Percentiles rank a stretch among this genome's conserved stretches.
Conservation (phyloP, 495 filamentous ascomycete species). For the Xylaria grammica region DNA sequence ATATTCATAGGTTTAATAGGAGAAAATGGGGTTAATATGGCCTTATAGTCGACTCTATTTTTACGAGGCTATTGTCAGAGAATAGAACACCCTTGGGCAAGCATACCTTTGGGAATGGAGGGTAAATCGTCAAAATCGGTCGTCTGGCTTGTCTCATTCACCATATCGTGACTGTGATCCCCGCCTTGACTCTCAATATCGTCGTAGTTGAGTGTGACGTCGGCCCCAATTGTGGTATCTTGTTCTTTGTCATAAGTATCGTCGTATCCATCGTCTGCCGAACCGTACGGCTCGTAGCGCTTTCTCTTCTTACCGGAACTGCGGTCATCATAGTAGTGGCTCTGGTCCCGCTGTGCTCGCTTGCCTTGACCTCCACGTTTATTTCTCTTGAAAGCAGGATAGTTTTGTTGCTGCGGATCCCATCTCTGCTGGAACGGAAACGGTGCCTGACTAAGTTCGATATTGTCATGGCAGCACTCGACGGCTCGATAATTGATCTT, state of each 20-base stretch:
- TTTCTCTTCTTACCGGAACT: constrained; percentile 61
- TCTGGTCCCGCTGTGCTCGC: constrained; percentile 46
- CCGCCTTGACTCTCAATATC: constrained; percentile 43
- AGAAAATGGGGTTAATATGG: not conserved
- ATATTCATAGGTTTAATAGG: not conserved
- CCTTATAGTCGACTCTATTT: not conserved
- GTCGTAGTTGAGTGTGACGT: constrained; percentile 60
- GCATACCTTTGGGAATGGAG: constrained; percentile 65
- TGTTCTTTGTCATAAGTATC: constrained; percentile 28
- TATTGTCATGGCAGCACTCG: constrained; percentile 79
- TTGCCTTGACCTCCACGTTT: constrained; percentile 45
- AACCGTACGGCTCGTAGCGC: constrained; percentile 41
- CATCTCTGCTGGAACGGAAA: constrained; percentile 92
- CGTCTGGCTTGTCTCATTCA: constrained; percentile 37
- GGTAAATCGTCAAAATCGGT: constrained; percentile 66
- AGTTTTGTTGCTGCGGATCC: constrained; percentile 72
- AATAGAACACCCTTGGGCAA: not conserved
- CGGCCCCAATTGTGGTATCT: constrained; percentile 28
- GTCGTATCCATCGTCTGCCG: constrained; percentile 34
- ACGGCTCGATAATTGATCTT: constrained; percentile 76
- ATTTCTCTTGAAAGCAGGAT: constrained; percentile 35
- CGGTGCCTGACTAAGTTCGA: constrained; percentile 76
- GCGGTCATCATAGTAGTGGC: constrained; percentile 49
- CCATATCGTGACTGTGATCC: constrained; percentile 34
- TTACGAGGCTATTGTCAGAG: not conserved